phyloP scores from a whole-genome alignment of 2,329 filamentous ascomycete species.

The Penicillium sp. region DNA sequence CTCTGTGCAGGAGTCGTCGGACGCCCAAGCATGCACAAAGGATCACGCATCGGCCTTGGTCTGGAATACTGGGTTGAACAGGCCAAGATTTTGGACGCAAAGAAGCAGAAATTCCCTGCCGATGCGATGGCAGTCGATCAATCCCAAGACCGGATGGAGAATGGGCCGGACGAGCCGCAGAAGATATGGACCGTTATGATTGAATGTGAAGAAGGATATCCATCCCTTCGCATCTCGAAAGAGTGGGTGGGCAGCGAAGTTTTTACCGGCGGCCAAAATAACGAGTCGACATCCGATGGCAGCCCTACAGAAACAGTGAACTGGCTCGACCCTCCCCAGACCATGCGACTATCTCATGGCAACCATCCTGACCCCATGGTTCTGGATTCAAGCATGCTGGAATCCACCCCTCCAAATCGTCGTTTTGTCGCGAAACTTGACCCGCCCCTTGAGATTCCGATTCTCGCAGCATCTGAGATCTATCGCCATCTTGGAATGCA shows the following conservation, averaged over 20 bases:
- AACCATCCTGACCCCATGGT: constrained; percentile 39
- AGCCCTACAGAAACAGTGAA: constrained; percentile 35
- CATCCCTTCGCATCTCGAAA: constrained; percentile 47
- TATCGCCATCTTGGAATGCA: constrained; percentile 44
- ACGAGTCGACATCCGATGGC: constrained; percentile 25
- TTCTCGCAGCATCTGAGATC: constrained; percentile 44
- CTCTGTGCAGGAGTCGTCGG: constrained; percentile 46
- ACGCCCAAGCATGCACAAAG: constrained; percentile 45
- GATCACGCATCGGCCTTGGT: constrained; percentile 42
- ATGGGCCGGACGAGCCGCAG: constrained; percentile 23
- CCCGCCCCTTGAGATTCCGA: constrained; percentile 46
- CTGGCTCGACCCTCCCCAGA: constrained; percentile 43
- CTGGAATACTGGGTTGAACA: constrained; percentile 48
- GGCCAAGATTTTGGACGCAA: constrained; percentile 37
- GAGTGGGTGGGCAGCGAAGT: constrained; percentile 45
- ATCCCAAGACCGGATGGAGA: constrained; percentile 20
- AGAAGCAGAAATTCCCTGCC: constrained; percentile 25
- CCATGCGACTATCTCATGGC: constrained; percentile 37
- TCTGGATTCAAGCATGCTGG: constrained; percentile 41
- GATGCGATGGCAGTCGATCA: constrained; percentile 40
- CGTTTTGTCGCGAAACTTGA: constrained; percentile 48
- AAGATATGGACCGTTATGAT: constrained; percentile 42
- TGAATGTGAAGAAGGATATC: constrained; percentile 50
- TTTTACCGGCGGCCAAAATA: constrained; percentile 33
- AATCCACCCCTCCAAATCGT: constrained; percentile 43